Conservation (phyloP, 331 rosid species). For the Pyrus hybrid region DNA sequence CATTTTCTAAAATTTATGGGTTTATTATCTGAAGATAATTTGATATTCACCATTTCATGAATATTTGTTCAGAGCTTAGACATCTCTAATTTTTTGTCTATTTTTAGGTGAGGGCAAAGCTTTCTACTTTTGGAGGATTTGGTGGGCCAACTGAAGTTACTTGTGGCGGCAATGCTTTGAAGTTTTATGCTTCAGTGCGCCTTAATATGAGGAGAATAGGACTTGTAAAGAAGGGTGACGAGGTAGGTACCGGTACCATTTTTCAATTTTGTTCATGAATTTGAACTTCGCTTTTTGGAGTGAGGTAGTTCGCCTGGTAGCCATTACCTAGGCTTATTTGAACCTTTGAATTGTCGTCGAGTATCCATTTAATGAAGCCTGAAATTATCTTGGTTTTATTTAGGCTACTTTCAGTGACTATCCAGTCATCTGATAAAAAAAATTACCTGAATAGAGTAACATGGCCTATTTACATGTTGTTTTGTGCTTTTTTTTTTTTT, state of each 20-base stretch:
- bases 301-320: too few relatives aligned
- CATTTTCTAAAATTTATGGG: neutral
- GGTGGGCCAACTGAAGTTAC: conserved; percentile 86
- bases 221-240: conserved; percentile 73
- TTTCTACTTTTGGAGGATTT: conserved; percentile 87
- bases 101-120: conserved; percentile 73
- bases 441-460: neutral
- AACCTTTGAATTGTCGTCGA: neutral
- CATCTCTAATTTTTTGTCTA: conserved; percentile 2
- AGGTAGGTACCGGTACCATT: conserved; percentile 38
- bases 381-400: neutral
- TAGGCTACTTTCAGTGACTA: neutral
- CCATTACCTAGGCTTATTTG: too few relatives aligned
- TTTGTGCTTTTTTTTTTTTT: neutral
- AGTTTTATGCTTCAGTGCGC: conserved; percentile 90
- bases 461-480: neutral
- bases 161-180: conserved; percentile 93
- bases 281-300: neutral
- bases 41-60: neutral
- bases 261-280: neutral
- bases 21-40: neutral
- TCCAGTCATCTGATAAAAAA: neutral
- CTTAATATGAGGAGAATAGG: conserved; percentile 67
- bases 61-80: neutral
- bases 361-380: neutral